These are phyloP conservation scores for Sphaerulina vaccinii DNA, from an alignment of 2,329 filamentous ascomycete species.

Conservation along the genomic window DNA sequence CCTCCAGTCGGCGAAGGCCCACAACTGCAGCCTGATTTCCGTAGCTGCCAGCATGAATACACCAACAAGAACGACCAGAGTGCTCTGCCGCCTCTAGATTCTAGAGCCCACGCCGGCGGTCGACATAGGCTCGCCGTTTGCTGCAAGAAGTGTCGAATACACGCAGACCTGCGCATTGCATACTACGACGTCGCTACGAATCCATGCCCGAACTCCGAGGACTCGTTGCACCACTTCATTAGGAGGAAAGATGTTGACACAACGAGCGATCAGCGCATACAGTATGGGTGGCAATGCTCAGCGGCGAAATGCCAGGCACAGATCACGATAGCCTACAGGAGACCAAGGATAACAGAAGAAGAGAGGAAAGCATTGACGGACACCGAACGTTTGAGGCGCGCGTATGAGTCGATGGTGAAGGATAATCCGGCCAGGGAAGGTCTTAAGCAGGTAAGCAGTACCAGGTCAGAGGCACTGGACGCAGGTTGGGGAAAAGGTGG, in stretches of 20 bases:
- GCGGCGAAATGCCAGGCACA: slow-evolving; percentile 55
- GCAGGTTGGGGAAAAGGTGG: no score
- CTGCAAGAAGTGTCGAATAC: slow-evolving; percentile 61
- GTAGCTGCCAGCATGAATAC: slow-evolving; percentile 61
- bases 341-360: slow-evolving; percentile 52
- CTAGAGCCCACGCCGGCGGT: slow-evolving; percentile 40
- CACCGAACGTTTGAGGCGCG: slow-evolving; percentile 49
- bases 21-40: slow-evolving; percentile 37
- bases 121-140: slow-evolving; percentile 59
- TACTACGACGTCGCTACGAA: slow-evolving; percentile 46
- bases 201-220: slow-evolving; percentile 50
- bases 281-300: slow-evolving; percentile 58
- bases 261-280: slow-evolving; percentile 35
- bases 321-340: slow-evolving; percentile 53
- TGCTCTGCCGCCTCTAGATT: slow-evolving; percentile 45
- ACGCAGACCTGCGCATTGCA: slow-evolving; percentile 59
- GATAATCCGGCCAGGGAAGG: slow-evolving; percentile 56
- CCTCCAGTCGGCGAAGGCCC: slow-evolving; percentile 49
- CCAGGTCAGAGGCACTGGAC: no score
- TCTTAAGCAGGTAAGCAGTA: no score
- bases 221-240: slow-evolving; percentile 62
- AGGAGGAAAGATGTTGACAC: slow-evolving; percentile 20
- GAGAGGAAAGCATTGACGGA: slow-evolving; percentile 56
- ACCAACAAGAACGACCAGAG: slow-evolving; percentile 58
- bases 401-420: slow-evolving; percentile 54